Percentiles rank a stretch among this genome's conserved stretches.
Evolutionary conservation across 352 stramenopile species (phyloP).

Genomic region (Phytophthora sojae): DNA sequence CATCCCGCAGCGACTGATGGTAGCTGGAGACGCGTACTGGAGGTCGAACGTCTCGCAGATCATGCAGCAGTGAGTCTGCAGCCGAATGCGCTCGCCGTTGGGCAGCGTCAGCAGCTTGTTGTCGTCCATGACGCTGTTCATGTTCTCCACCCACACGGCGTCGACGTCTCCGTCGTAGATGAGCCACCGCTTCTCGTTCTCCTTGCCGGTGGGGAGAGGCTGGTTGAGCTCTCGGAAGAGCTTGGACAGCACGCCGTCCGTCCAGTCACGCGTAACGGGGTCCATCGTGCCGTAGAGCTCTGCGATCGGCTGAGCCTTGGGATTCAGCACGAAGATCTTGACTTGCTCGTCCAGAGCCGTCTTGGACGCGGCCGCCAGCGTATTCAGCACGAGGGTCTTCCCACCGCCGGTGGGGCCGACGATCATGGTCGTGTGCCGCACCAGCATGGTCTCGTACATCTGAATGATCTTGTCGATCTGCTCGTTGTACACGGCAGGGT

Average conservation of each 20-base stretch:
- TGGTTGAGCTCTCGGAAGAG: conserved; percentile 96
- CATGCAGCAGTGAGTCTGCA: conserved; percentile 93
- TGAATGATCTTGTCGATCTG: conserved; percentile 98
- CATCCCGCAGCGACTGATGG: conserved; percentile 96
- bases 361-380: conserved; percentile 85
- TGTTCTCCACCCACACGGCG: conserved; percentile 97
- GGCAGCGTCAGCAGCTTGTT: conserved; percentile 96
- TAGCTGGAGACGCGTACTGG: conserved; percentile 95
- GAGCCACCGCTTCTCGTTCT: conserved; percentile 96
- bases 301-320: conserved; percentile 94
- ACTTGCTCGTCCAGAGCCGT: conserved; percentile 90
- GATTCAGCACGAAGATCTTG: conserved; percentile 95
- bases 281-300: conserved; percentile 97
- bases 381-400: conserved; percentile 94
- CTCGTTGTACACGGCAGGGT: conserved; percentile 80
- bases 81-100: conserved; percentile 95
- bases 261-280: conserved; percentile 96
- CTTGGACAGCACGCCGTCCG: conserved; percentile 94
- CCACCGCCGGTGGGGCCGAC: conserved; percentile 94
- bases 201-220: conserved; percentile 86
- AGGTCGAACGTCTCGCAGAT: conserved; percentile 97
- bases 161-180: conserved; percentile 97
- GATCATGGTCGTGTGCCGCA: conserved; percentile 97
- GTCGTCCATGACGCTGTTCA: conserved; percentile 98
- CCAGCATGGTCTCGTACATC: conserved; percentile 97